A percentile compares a stretch with the other conserved stretches of the same genome.
Conservation (phyloP, 768 basidiomycete genomes). For the Chalciporus piperatus region DNA sequence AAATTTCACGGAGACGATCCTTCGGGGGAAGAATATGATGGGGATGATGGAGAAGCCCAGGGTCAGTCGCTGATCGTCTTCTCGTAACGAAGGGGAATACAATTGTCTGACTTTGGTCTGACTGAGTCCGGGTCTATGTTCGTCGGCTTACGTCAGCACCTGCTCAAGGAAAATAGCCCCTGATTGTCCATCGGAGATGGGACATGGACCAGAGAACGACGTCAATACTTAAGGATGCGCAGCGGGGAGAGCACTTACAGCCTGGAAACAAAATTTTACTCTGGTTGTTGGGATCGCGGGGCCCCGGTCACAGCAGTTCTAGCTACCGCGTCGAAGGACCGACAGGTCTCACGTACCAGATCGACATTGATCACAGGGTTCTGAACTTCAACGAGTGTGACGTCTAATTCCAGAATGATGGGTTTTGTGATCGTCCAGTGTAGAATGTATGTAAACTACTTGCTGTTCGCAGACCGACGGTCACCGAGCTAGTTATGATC, state of each 20-base stretch:
- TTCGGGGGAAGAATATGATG: neutral
- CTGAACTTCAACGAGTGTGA: no score
- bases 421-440: slow-evolving; percentile 1
- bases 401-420: neutral
- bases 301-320: no score
- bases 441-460: neutral
- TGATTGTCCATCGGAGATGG: neutral
- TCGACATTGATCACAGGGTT: no score
- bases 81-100: neutral
- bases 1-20: neutral
- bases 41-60: neutral
- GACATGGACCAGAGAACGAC: neutral
- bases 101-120: neutral
- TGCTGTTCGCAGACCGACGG: neutral
- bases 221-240: no score
- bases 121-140: neutral
- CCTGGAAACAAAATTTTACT: no score
- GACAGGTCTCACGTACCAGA: neutral
- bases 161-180: slow-evolving; percentile 1
- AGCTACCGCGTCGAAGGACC: neutral
- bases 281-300: no score
- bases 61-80: neutral
- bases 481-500: slow-evolving; percentile 1
- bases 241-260: no score
- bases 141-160: slow-evolving; percentile 4